These are phyloP conservation scores for Corrigiola litoralis DNA, from an alignment of 179 eudicot species.

Conservation along the genomic window DNA sequence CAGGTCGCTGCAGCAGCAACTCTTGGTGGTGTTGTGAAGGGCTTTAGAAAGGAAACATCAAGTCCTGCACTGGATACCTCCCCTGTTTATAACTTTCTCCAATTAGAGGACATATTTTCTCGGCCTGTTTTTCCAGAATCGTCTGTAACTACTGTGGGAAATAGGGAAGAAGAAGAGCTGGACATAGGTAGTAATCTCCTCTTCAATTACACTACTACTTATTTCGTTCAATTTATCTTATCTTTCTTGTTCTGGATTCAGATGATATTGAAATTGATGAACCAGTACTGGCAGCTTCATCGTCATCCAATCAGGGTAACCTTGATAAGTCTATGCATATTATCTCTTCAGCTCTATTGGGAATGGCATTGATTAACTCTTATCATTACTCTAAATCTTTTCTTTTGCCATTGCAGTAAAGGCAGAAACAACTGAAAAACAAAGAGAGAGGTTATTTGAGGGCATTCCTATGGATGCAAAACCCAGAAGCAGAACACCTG, in stretches of 20 bases:
- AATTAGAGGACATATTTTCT: conserved; percentile 47
- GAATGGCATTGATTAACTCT: conserved; percentile 3
- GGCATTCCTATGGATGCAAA: conserved; percentile 44
- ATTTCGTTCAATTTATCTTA: background rate
- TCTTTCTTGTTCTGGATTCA: conserved; percentile 25
- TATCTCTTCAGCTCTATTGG: background rate
- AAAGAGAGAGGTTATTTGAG: conserved; percentile 50
- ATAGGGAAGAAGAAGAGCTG: conserved; percentile 40
- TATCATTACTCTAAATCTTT: conserved; percentile 2
- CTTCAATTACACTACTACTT: background rate
- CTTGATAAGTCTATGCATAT: conserved; percentile 4
- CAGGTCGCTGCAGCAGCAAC: conserved; percentile 50
- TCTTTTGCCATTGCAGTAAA: conserved; percentile 36
- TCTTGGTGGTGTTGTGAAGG: conserved; percentile 61
- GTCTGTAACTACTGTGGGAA: conserved; percentile 19
- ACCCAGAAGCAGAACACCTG: conserved; percentile 61
- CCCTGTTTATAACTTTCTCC: conserved; percentile 33
- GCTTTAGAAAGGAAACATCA: conserved; percentile 44
- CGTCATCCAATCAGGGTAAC: conserved; percentile 40
- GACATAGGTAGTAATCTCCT: conserved; percentile 50
- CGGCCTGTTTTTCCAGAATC: conserved; percentile 39
- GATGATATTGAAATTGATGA: conserved; percentile 86
- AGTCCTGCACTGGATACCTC: conserved; percentile 16
- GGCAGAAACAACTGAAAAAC: conserved; percentile 25
- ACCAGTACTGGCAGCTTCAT: conserved; percentile 40